Evolutionary conservation across 192 early-diverging fungal species (phyloP).

Genomic region (Geranomyces michiganensis): DNA sequence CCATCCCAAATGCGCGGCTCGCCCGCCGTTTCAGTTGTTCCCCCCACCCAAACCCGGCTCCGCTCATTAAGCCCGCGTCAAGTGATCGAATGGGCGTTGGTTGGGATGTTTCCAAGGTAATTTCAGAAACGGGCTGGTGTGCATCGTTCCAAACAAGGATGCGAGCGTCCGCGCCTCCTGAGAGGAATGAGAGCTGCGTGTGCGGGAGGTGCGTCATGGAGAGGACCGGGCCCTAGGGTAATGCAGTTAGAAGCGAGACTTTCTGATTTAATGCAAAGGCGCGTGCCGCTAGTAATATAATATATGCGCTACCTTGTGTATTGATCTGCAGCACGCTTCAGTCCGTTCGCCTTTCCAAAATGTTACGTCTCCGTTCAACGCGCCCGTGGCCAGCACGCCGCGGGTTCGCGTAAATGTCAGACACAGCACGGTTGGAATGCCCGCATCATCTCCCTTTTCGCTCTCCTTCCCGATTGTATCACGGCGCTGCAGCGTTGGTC

Average conservation of each 20-base stretch:
- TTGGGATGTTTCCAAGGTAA: constrained; percentile 3
- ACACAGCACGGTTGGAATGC: constrained; percentile 10
- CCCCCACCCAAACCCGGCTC: constrained; percentile 35
- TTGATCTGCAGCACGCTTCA: neutral
- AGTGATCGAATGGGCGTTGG: constrained; percentile 20
- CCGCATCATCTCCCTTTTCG: neutral
- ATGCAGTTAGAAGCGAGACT: neutral
- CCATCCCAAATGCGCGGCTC: constrained; percentile 27
- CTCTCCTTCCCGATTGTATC: constrained; percentile 9
- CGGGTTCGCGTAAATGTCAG: constrained; percentile 15
- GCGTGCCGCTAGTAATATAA: too few species aligned
- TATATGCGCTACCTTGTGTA: constrained; percentile 33
- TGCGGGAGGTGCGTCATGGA: constrained; percentile 19
- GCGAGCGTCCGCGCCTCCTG: constrained; percentile 28
- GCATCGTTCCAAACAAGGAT: constrained; percentile 34
- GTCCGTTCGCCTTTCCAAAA: constrained; percentile 30
- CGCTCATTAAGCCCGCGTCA: constrained; percentile 26
- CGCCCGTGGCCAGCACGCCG: constrained; percentile 23
- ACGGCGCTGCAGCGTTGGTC: neutral
- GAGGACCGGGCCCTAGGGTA: constrained; percentile 22
- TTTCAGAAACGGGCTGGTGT: constrained; percentile 19
- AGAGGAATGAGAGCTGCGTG: constrained; percentile 25
- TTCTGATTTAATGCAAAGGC: neutral
- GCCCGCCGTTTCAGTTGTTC: constrained; percentile 24
- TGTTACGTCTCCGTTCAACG: constrained; percentile 24